These are phyloP conservation scores for Teunomyces stri DNA, from an alignment of 805 yeast species.

Conservation along the genomic window DNA sequence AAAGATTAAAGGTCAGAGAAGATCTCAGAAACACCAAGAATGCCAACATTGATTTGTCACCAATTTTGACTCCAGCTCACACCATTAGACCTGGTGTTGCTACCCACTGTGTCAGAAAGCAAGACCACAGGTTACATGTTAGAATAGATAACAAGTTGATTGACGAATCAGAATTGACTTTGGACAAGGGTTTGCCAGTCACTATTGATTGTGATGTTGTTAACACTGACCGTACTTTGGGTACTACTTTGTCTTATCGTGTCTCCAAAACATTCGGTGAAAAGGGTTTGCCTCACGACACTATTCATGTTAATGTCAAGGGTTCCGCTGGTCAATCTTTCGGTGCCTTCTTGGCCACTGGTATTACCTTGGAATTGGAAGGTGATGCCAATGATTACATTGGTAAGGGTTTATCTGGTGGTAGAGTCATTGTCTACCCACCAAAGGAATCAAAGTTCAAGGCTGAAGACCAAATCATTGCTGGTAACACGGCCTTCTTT, in stretches of 20 bases:
- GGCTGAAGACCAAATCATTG: slow-evolving; percentile 93
- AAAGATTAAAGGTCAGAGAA: slow-evolving; percentile 80
- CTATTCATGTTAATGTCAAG: slow-evolving; percentile 84
- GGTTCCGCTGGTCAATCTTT: slow-evolving; percentile 99
- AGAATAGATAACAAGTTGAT: slow-evolving; percentile 93
- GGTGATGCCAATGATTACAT: slow-evolving; percentile 99
- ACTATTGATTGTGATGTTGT: slow-evolving; percentile 90
- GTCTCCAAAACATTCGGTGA: slow-evolving; percentile 93
- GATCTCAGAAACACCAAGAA: slow-evolving; percentile 86
- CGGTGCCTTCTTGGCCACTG: slow-evolving; percentile 96
- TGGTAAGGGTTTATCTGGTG: slow-evolving; percentile 96
- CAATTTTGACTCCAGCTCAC: slow-evolving; percentile 95
- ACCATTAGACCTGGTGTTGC: slow-evolving; percentile 96
- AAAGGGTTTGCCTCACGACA: slow-evolving; percentile 90
- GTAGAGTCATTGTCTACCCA: slow-evolving; percentile 88
- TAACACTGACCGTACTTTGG: slow-evolving; percentile 95
- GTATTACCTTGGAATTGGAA: slow-evolving; percentile 90
- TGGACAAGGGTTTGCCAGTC: slow-evolving; percentile 94
- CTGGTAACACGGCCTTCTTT: slow-evolving; percentile 96
- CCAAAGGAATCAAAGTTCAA: slow-evolving; percentile 80
- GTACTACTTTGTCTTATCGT: slow-evolving; percentile 91
- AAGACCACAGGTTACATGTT: slow-evolving; percentile 89
- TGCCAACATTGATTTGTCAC: slow-evolving; percentile 85
- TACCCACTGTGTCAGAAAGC: slow-evolving; percentile 86
- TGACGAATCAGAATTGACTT: slow-evolving; percentile 93